A percentile compares a stretch with the other conserved stretches of the same genome.
Evolutionary conservation across 225 moss, liverwort and hornwort genomes (phyloP).

Genomic region (Bryoerythrophyllum caledonicum): DNA sequence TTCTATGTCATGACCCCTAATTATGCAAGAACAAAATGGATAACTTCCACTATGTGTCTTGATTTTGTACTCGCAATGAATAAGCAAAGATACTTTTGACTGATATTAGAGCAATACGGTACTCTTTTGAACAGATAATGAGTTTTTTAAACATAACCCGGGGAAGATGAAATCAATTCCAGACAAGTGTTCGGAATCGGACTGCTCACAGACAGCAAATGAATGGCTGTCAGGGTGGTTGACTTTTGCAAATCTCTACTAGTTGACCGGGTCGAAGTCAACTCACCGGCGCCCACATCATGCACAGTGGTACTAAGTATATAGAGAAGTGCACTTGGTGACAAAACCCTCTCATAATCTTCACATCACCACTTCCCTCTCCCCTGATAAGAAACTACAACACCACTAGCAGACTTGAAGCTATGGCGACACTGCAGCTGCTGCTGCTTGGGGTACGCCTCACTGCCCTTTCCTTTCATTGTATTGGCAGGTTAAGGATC

Average conservation of each 20-base stretch:
- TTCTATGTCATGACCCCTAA: too few relatives aligned
- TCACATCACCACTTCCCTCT: not conserved
- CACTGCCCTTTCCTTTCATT: not conserved
- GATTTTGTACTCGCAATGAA: too few relatives aligned
- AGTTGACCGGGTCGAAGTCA: not conserved
- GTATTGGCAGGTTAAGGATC: not conserved
- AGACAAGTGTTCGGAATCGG: not conserved
- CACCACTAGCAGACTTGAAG: not conserved
- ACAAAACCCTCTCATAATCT: too few relatives aligned
- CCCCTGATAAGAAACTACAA: too few relatives aligned
- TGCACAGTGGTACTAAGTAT: not conserved
- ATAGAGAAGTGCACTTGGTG: not conserved
- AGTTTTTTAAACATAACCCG: too few relatives aligned
- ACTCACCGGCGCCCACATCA: not conserved
- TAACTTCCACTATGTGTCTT: too few relatives aligned
- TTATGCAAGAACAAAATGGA: too few relatives aligned
- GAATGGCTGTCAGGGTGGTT: not conserved
- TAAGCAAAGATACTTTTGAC: too few relatives aligned
- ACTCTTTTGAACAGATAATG: too few relatives aligned
- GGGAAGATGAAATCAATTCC: not conserved
- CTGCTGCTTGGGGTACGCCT: slow-evolving; percentile 23
- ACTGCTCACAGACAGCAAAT: not conserved
- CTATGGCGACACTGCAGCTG: slow-evolving; percentile 24
- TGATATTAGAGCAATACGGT: too few relatives aligned
- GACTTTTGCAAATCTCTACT: not conserved